Percentiles rank a stretch among this genome's conserved stretches.
phyloP scores from a whole-genome alignment of 2,329 filamentous ascomycete genomes.

The Aspergillus pseudonomiae region DNA sequence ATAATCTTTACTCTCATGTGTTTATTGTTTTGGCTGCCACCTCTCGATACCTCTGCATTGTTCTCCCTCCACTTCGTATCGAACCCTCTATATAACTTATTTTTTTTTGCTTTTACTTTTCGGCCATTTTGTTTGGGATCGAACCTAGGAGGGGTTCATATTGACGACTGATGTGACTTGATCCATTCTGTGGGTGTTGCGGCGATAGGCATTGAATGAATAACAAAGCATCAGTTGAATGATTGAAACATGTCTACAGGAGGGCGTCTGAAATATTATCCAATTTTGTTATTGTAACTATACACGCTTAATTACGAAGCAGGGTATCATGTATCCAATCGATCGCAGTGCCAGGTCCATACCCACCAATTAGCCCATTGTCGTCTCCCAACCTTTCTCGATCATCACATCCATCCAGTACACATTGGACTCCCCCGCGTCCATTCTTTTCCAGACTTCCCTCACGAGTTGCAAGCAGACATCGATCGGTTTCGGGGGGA shows the following conservation, averaged over 20 bases:
- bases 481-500: constrained; percentile 56
- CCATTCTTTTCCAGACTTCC: constrained; percentile 57
- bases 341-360: not conserved
- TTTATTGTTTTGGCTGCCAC: not conserved
- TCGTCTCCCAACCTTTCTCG: constrained; percentile 60
- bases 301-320: not conserved
- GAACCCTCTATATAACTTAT: not conserved
- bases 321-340: constrained; percentile 1
- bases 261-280: not conserved
- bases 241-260: not conserved
- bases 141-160: not conserved
- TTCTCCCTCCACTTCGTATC: not conserved
- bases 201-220: not conserved
- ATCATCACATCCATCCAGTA: constrained; percentile 63
- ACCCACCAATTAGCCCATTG: constrained; percentile 47
- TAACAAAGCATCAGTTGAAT: not conserved
- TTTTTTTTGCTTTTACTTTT: not conserved
- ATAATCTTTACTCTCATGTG: constrained; percentile 10
- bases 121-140: not conserved
- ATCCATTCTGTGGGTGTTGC: not conserved
- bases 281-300: not conserved
- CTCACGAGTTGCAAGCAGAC: constrained; percentile 55
- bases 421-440: constrained; percentile 48
- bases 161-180: constrained; percentile 2
- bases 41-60: not conserved